Evolutionary conservation across 2,329 filamentous ascomycete genomes (phyloP).

Genomic region (Graphilbum ipis-grandicollis): DNA sequence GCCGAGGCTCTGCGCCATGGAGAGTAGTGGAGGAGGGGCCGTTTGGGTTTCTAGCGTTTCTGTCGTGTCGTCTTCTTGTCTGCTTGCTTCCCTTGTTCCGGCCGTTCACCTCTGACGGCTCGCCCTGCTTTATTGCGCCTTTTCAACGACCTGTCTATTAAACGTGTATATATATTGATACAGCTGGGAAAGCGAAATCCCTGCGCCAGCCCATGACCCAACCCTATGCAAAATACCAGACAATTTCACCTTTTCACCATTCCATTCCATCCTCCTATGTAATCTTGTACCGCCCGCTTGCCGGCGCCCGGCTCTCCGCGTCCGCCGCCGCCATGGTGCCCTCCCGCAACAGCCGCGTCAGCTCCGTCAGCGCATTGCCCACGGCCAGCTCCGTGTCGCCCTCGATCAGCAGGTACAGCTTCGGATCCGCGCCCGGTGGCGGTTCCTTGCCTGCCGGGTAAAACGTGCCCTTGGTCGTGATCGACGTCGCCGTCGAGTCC

Average conservation of each 20-base stretch:
- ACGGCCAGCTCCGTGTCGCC: conserved; percentile 91
- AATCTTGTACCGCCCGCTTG: conserved; percentile 73
- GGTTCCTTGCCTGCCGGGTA: conserved; percentile 73
- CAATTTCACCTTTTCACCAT: no score
- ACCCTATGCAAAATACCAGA: no score
- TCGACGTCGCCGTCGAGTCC: conserved; percentile 84
- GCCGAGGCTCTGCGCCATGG: conserved; percentile 35
- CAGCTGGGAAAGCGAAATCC: no score
- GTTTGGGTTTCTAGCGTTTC: no score
- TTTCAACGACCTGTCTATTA: no score
- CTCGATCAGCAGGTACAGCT: conserved; percentile 94
- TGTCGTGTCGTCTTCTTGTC: no score
- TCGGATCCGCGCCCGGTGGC: conserved; percentile 58
- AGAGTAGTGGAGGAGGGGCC: not conserved
- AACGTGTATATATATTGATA: no score
- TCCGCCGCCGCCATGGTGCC: conserved; percentile 81
- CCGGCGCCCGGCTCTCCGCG: conserved; percentile 62
- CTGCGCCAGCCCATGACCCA: no score
- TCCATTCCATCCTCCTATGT: conserved; percentile 27
- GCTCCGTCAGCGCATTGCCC: conserved; percentile 73
- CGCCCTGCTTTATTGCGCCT: no score
- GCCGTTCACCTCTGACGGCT: no score
- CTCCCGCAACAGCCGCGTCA: conserved; percentile 76
- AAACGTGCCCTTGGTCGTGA: conserved; percentile 91
- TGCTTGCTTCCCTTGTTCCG: no score